A percentile compares a stretch with the other conserved stretches of the same genome.
Conservation (phyloP, 768 basidiomycete species). For the Hortiboletus flavorubellus region DNA sequence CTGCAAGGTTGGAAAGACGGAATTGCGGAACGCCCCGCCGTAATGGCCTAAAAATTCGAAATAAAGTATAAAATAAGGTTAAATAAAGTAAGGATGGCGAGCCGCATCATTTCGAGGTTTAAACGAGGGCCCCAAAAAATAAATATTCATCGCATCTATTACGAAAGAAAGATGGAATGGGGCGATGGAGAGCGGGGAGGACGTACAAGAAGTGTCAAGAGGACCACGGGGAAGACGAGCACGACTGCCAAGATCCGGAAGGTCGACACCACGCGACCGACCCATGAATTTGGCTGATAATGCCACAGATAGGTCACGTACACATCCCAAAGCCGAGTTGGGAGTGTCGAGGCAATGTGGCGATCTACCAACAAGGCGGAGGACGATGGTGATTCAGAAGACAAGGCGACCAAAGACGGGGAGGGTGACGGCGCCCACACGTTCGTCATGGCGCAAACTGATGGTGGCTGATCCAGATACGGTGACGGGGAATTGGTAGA, state of each 20-base stretch:
- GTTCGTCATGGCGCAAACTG: constrained; percentile 7
- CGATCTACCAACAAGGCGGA: constrained; percentile 19
- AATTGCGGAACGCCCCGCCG: constrained; percentile 14
- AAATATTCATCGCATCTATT: constrained; percentile 2
- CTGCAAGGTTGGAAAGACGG: neutral
- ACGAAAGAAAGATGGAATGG: constrained; percentile 8
- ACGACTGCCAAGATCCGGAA: constrained; percentile 64
- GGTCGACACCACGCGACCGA: constrained; percentile 57
- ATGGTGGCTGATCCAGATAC: constrained; percentile 5
- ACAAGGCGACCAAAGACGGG: constrained; percentile 3
- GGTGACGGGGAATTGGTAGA: neutral
- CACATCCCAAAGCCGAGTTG: constrained; percentile 49
- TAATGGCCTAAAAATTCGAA: neutral
- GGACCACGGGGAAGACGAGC: constrained; percentile 45
- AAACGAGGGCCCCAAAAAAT: neutral
- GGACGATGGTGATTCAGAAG: constrained; percentile 9
- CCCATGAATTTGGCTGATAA: constrained; percentile 64
- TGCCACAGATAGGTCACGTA: constrained; percentile 64
- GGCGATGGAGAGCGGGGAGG: constrained; percentile 6
- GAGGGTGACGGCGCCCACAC: constrained; percentile 6
- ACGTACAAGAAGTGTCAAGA: constrained; percentile 66
- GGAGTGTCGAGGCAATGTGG: constrained; percentile 23
- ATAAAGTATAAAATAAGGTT: constrained; percentile 9
- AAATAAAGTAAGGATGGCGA: constrained; percentile 1
- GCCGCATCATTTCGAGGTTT: neutral